phyloP scores from a whole-genome alignment of 805 yeast species.

The Candida arabinofermentans region DNA sequence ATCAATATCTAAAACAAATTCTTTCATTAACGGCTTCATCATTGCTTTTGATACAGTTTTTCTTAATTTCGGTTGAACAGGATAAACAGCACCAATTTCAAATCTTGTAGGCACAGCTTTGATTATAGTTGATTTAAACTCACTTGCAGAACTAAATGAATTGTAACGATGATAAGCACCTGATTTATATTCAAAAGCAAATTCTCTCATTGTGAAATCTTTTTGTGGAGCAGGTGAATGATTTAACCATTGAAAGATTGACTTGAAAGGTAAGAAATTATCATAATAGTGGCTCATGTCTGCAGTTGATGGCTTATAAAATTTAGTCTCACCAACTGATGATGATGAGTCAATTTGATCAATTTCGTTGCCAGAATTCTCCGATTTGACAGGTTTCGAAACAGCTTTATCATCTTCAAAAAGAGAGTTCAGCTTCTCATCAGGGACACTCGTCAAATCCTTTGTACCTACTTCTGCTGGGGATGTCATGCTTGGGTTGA shows the following conservation, averaged over 20 bases:
- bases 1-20: conserved; percentile 94
- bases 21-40: conserved; percentile 79
- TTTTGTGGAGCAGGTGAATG: conserved; percentile 73
- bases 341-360: neutral
- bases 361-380: neutral
- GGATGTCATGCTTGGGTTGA: conserved; percentile 12
- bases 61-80: conserved; percentile 82
- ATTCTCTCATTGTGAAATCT: conserved; percentile 85
- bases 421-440: neutral
- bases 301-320: conserved; percentile 39
- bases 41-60: conserved; percentile 71
- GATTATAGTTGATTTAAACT: conserved; percentile 74
- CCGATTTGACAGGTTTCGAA: neutral
- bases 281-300: conserved; percentile 74
- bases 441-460: neutral
- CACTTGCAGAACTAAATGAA: conserved; percentile 62
- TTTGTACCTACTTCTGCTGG: conserved; percentile 5
- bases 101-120: conserved; percentile 81
- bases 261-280: conserved; percentile 68
- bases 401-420: conserved; percentile 5
- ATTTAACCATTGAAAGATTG: conserved; percentile 83
- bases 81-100: conserved; percentile 91
- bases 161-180: conserved; percentile 91
- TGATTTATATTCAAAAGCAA: conserved; percentile 83
- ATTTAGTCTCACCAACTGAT: neutral